phyloP scores from a whole-genome alignment of 306 rosid genomes.

The Dryas drummondii region DNA sequence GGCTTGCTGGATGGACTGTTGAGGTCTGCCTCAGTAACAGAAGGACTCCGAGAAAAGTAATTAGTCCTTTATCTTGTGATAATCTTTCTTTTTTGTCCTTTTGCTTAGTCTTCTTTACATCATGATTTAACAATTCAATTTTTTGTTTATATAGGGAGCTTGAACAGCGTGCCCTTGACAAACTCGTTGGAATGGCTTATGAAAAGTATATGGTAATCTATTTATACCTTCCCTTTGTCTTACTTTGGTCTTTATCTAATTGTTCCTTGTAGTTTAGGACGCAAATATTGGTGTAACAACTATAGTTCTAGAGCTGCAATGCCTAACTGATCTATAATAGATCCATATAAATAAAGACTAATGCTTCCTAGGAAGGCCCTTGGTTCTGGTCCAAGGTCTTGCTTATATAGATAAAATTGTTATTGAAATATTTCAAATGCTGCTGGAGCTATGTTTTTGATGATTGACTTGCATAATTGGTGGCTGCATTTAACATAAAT shows the following conservation, averaged over 20 bases:
- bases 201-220: conserved; percentile 83
- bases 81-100: conserved; percentile 15
- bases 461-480: conserved; percentile 11
- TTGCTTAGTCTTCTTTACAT: conserved; percentile 26
- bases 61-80: conserved; percentile 29
- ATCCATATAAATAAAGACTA: conserved; percentile 1
- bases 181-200: conserved; percentile 74
- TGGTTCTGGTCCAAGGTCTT: background rate
- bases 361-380: background rate
- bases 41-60: conserved; percentile 78
- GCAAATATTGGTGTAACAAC: background rate
- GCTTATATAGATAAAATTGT: background rate
- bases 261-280: conserved; percentile 9
- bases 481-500: conserved; percentile 28
- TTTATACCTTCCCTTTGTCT: conserved; percentile 21
- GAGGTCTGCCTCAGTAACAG: conserved; percentile 53
- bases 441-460: conserved; percentile 11
- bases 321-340: background rate
- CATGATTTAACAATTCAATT: conserved; percentile 20
- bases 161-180: conserved; percentile 78
- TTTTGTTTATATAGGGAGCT: conserved; percentile 63
- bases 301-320: background rate
- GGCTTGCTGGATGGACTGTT: conserved; percentile 53
- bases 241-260: conserved; percentile 10
- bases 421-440: conserved; percentile 21